Evolutionary conservation across 2,329 filamentous ascomycete genomes (phyloP).

Genomic region (Colletotrichum gigasporum): DNA sequence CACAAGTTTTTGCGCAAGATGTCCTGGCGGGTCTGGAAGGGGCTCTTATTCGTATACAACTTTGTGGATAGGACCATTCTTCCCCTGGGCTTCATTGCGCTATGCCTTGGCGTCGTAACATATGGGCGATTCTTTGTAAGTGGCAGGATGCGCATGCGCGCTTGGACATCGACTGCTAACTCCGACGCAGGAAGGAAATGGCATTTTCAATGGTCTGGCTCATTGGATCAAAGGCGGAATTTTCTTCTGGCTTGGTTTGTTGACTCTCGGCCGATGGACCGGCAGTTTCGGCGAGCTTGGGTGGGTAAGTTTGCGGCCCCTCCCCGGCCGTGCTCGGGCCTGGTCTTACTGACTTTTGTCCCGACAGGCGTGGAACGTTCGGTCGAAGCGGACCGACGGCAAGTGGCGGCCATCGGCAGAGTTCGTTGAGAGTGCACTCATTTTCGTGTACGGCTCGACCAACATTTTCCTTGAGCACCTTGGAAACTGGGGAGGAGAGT

Average conservation of each 20-base stretch:
- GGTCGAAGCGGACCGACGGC: slow-evolving; percentile 65
- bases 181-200: slow-evolving; percentile 65
- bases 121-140: slow-evolving; percentile 88
- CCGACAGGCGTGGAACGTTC: slow-evolving; percentile 83
- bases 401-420: slow-evolving; percentile 83
- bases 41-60: slow-evolving; percentile 69
- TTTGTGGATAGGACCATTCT: slow-evolving; percentile 81
- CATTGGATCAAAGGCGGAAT: slow-evolving; percentile 96
- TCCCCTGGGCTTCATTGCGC: slow-evolving; percentile 77
- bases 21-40: slow-evolving; percentile 64
- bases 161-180: not conserved
- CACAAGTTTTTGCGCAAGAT: slow-evolving; percentile 63
- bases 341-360: slow-evolving; percentile 23
- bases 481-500: slow-evolving; percentile 73
- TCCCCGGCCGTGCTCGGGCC: not conserved
- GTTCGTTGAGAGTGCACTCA: slow-evolving; percentile 88
- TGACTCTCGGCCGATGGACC: slow-evolving; percentile 89
- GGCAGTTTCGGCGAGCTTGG: slow-evolving; percentile 90
- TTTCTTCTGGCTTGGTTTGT: slow-evolving; percentile 91
- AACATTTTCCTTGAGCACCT: slow-evolving; percentile 96
- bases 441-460: slow-evolving; percentile 87
- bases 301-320: slow-evolving; percentile 65
- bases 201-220: slow-evolving; percentile 85
- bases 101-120: slow-evolving; percentile 78
- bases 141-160: slow-evolving; percentile 34